Base-by-base conservation (phyloP, 1,284 basidiomycete species). In the Cutaneotrichosporon sp. region DNA sequence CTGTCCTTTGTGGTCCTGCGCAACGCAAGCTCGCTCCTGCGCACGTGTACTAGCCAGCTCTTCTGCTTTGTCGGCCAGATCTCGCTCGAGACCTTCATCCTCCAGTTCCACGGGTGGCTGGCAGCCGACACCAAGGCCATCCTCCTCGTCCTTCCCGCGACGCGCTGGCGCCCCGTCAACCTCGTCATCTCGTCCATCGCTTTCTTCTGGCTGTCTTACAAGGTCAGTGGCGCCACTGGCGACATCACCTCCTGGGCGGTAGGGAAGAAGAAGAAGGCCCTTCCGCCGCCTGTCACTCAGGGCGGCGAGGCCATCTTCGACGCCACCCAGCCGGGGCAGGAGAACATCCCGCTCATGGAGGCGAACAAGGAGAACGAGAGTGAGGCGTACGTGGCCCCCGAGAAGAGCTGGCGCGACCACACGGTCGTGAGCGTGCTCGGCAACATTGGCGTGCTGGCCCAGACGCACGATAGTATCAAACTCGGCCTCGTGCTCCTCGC, bases 91-190 rank as follows among this genome's bases (percentile, higher is more conserved):
- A 89, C 90, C 0, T 93, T 92, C 76, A 89, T 94, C 73, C 86
- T 93, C 68, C 91, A 95, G 76, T 94, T 89, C 80, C 92, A 95
- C 78, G 83, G 92, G 58, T 94, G 91, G 90, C 84, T 95, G 46
- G 91, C 90, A 0, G 90, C 86, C 5, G 92, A 95, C 74, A 92
- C 90, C 21, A 91, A 91, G 75, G 90, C 90, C 21, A 84, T 94
- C 67, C 83, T 95, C 42, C 81, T 92, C 60, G 85, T 94, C 58
- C 81, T 94, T 52, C 91, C 91, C 0, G 88, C 89, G 22, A 88
- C 87, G 6, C 80, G 79, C 49, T 90, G 88, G 84, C 84, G 91
- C 52, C 84, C 87, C 7, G 58, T 90, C 70, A 95, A 94, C 78
- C 86, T 93, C 68, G 78, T 90, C 47, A 71, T 93, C 60, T 89